Evolutionary conservation across 2,329 filamentous ascomycete species (phyloP).

Genomic region (Trichoderma koningii): DNA sequence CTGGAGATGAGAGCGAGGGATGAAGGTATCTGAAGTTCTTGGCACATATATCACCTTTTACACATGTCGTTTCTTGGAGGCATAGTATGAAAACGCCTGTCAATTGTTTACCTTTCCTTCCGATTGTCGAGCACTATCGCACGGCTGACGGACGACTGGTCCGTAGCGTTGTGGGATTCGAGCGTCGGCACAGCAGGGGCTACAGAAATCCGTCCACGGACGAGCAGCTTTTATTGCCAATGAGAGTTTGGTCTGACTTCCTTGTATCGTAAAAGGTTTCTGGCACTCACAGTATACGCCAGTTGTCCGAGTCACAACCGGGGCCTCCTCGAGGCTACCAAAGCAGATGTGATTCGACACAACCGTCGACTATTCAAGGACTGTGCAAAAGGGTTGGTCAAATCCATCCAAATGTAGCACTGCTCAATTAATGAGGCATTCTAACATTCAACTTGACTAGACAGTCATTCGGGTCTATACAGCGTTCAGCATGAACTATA

Average conservation of each 20-base stretch:
- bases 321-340: no score
- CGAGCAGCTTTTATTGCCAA: background rate
- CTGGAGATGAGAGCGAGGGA: background rate
- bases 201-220: slow-evolving; percentile 10
- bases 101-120: background rate
- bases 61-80: background rate
- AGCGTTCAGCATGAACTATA: no score
- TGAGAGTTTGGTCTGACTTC: no score
- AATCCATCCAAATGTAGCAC: no score
- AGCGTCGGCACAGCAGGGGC: background rate
- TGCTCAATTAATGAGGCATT: no score
- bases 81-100: background rate
- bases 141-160: slow-evolving; percentile 4
- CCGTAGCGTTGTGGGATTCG: background rate
- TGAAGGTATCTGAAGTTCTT: background rate
- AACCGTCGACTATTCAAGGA: no score
- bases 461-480: no score
- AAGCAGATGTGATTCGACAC: no score
- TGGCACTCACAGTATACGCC: background rate
- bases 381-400: no score
- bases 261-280: background rate
- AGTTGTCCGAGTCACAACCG: background rate
- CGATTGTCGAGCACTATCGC: no score
- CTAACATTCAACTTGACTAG: no score
- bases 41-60: background rate